phyloP scores from a whole-genome alignment of 1,284 basidiomycete genomes.

The Inonotus obliquus region DNA sequence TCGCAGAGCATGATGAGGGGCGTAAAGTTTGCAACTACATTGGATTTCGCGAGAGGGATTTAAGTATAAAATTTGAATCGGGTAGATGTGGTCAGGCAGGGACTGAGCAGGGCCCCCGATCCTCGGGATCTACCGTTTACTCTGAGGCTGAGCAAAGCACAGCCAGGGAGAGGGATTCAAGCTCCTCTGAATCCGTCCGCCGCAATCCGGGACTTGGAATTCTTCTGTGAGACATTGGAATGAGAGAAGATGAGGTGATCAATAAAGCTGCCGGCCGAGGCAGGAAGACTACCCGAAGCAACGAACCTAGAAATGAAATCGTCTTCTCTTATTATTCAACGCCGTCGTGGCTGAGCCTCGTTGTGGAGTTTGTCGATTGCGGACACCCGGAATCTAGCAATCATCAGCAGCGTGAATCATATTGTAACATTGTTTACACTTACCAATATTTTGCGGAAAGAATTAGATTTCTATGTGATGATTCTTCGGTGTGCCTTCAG shows the following conservation, averaged over 20 bases:
- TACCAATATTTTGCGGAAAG: neutral
- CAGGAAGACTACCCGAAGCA: neutral
- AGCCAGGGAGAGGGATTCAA: neutral
- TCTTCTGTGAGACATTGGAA: constrained; percentile 5
- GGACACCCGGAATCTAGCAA: neutral
- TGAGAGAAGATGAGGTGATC: neutral
- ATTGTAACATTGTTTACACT: neutral
- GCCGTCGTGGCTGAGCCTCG: neutral
- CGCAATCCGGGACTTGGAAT: constrained; percentile 4
- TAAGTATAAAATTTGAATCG: constrained; percentile 8
- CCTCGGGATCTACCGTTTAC: neutral
- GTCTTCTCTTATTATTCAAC: neutral
- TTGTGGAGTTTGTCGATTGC: neutral
- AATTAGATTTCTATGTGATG: neutral
- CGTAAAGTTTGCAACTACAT: constrained; percentile 13
- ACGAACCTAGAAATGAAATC: neutral
- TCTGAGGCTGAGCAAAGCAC: neutral
- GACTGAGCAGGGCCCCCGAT: constrained; percentile 6
- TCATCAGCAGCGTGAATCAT: neutral
- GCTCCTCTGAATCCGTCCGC: constrained; percentile 4
- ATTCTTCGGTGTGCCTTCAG: too few relatives aligned
- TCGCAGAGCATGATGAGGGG: constrained; percentile 10
- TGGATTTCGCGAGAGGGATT: constrained; percentile 7
- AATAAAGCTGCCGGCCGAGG: neutral
- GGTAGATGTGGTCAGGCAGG: neutral